Conservation (phyloP, 2,329 filamentous ascomycete species). For the Pseudocercospora cruenta region DNA sequence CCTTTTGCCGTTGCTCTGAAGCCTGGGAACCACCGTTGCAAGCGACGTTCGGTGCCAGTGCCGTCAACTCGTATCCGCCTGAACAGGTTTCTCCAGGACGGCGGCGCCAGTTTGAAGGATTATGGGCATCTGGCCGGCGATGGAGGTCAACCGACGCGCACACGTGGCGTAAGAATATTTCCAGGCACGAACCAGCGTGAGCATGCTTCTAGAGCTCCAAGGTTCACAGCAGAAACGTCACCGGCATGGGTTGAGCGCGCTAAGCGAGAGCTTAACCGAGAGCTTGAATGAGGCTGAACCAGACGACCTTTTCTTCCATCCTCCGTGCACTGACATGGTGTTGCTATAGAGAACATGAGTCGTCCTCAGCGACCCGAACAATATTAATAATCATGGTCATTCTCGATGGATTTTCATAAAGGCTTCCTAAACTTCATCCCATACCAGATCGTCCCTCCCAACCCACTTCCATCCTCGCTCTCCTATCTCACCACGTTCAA, state of each 20-base stretch:
- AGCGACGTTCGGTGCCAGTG: conserved; percentile 7
- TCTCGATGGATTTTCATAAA: not conserved
- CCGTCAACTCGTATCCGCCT: conserved; percentile 22
- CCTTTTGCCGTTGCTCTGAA: conserved; percentile 66
- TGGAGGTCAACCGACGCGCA: not conserved
- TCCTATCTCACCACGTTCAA: not conserved
- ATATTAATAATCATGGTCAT: no score
- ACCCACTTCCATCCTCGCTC: not conserved
- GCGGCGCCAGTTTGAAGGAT: conserved; percentile 31
- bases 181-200: not conserved
- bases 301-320: not conserved
- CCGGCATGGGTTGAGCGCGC: not conserved
- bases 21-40: conserved; percentile 49
- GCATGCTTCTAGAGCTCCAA: not conserved
- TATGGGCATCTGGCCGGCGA: not conserved
- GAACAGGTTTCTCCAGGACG: conserved; percentile 34
- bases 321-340: no score
- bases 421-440: conserved; percentile 4
- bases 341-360: no score
- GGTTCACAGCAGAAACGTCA: not conserved
- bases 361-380: no score
- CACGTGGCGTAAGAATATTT: conserved; percentile 1
- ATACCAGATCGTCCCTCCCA: not conserved
- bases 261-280: not conserved
- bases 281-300: not conserved